Evolutionary conservation across 176 grass and related monocot genomes (phyloP).

Genomic region (Thinopyrum elongatum): DNA sequence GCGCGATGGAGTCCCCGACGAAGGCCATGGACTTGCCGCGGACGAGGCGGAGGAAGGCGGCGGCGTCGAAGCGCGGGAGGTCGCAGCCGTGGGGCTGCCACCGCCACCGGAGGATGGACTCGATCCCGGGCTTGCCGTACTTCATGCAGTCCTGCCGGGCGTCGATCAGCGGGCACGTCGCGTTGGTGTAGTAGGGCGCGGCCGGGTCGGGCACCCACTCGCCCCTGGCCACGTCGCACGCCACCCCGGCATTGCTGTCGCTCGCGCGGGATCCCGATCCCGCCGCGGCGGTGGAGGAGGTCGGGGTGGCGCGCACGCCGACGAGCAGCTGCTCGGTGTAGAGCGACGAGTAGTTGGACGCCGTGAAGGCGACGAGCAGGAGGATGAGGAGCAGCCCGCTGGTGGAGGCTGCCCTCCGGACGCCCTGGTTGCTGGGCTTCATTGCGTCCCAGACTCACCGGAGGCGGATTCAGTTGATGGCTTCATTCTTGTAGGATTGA

Average conservation of each 20-base stretch:
- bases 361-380: slow-evolving; percentile 34
- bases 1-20: slow-evolving; percentile 64
- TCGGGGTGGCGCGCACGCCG: neutral
- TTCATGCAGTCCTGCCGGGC: slow-evolving; percentile 70
- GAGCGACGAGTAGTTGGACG: slow-evolving; percentile 34
- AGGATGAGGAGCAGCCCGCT: slow-evolving; percentile 38
- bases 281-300: neutral
- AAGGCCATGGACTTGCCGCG: slow-evolving; percentile 60
- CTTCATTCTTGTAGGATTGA: neutral
- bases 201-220: slow-evolving; percentile 45
- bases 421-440: slow-evolving; percentile 15
- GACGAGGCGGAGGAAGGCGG: slow-evolving; percentile 46
- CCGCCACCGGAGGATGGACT: slow-evolving; percentile 55
- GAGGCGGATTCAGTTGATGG: neutral
- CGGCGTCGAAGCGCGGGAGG: slow-evolving; percentile 55
- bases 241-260: neutral
- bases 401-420: slow-evolving; percentile 26
- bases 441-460: neutral
- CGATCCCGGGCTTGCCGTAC: slow-evolving; percentile 51
- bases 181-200: slow-evolving; percentile 66
- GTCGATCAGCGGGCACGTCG: slow-evolving; percentile 57
- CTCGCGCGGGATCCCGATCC: neutral
- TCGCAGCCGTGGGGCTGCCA: slow-evolving; percentile 63
- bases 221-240: slow-evolving; percentile 39
- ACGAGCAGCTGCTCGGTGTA: neutral